Evolutionary conservation across 2,329 filamentous ascomycete species (phyloP), one percentile per base, ranked within the genome.

Genomic region (Dichotomopilus funicola): DNA sequence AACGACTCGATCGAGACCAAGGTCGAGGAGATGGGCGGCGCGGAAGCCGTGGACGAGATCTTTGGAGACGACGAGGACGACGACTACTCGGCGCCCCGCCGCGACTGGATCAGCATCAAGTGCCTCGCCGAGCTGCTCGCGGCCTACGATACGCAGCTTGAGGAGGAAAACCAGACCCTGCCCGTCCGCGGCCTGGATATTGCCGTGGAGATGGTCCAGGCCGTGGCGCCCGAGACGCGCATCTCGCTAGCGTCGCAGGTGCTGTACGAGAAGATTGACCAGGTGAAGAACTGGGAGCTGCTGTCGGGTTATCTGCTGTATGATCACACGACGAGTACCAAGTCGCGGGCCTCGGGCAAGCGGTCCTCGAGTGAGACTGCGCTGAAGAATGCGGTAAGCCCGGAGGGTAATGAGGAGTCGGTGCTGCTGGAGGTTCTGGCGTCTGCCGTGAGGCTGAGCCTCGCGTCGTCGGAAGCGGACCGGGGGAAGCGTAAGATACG

Each of bases 81-180:
- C 10, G 86, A 91, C 61, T 88, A 84, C 59, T 85, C 88, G 52
- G 83, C 83, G 2, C 89, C 91, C 2, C 85, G 88, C 58, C 77
- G 84, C 46, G 86, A 88, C 60, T 99, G 94, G 94, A 82, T 97
- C 64, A 90, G 89, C 67, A 83, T 95, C 67, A 99, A 97, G 72
- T 92, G 88, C 62, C 77, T 99, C 11, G 89, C 88, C 2, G 90
- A 96, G 69, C 87, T 88, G 9, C 77, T 99, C 33, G 81, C 88
- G 36, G 81, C 83, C 8, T 97, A 96, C 65, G 90, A 96, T 67
- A 76, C 80, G 5, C 85, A 89, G 62, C 76, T 85, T 44, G 77
- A 81, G 50, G 79, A 82, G 41, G 79, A 82, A 35, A 73, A 83
- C 37, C 64, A 69, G 55, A 73, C 74, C 12, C 72, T 73, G 7